Evolutionary conservation across 2,329 filamentous ascomycete genomes (phyloP).

Genomic region (Venturiaceae sp.): DNA sequence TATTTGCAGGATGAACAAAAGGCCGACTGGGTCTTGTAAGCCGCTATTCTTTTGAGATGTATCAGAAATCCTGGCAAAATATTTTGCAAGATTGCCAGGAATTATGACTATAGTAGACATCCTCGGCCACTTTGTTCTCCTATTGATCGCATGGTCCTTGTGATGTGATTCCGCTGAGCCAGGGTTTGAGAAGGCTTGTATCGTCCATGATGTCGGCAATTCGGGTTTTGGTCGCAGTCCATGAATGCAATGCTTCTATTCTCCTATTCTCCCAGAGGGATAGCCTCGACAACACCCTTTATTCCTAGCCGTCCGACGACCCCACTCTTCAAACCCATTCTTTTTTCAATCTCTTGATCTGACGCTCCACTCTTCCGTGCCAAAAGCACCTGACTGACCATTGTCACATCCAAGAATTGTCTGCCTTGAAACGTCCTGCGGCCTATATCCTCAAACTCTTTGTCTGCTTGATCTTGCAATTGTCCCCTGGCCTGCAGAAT

Average conservation of each 20-base stretch:
- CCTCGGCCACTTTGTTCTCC: too few species aligned
- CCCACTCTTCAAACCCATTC: constrained; percentile 4
- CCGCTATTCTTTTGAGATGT: too few species aligned
- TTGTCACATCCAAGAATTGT: constrained; percentile 34
- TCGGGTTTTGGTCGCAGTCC: too few species aligned
- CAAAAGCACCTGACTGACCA: constrained; percentile 19
- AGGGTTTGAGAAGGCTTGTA: too few species aligned
- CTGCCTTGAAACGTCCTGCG: constrained; percentile 29
- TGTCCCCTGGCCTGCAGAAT: constrained; percentile 42
- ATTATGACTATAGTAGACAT: too few species aligned
- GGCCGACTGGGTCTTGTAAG: too few species aligned
- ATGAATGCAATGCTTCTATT: neutral
- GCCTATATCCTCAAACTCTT: constrained; percentile 38
- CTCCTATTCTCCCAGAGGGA: neutral
- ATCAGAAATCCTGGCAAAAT: too few species aligned
- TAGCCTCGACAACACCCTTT: constrained; percentile 5
- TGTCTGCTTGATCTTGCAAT: constrained; percentile 42
- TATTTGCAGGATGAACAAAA: neutral
- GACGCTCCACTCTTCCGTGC: neutral
- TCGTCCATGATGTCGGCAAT: too few species aligned
- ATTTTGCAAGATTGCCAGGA: neutral
- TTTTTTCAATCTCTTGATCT: constrained; percentile 7
- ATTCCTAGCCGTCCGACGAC: constrained; percentile 4
- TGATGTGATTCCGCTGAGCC: too few species aligned
- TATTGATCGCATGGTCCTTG: too few species aligned